These are phyloP conservation scores for Mycocentrospora acerina DNA, from an alignment of 2,329 filamentous ascomycete species.

Conservation along the genomic window DNA sequence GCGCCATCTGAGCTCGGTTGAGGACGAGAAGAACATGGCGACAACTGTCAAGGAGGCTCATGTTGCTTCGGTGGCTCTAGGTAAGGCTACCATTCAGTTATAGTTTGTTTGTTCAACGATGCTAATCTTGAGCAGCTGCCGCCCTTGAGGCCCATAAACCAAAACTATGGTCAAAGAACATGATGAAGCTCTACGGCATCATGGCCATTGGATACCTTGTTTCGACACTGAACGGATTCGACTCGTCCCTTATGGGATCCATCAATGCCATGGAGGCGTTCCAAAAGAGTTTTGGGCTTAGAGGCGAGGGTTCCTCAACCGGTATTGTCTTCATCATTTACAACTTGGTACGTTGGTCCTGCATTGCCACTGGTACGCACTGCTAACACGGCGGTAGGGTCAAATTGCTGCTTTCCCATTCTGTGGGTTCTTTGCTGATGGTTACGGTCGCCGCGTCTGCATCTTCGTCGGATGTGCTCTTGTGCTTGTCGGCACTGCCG, in stretches of 20 bases:
- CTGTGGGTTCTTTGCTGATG: conserved; percentile 43
- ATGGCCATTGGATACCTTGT: conserved; percentile 39
- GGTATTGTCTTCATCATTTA: conserved; percentile 52
- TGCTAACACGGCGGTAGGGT: conserved; percentile 23
- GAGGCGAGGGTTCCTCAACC: conserved; percentile 50
- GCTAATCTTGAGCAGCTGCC: conserved; percentile 23
- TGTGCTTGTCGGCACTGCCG: conserved; percentile 55
- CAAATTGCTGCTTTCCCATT: conserved; percentile 54
- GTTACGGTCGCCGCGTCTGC: conserved; percentile 54
- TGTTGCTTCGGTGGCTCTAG: conserved; percentile 34
- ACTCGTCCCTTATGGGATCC: conserved; percentile 46
- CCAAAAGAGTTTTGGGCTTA: conserved; percentile 52
- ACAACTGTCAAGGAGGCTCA: conserved; percentile 27
- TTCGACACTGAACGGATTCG: conserved; percentile 39
- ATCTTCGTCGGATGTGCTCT: conserved; percentile 59
- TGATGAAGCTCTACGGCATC: conserved; percentile 37
- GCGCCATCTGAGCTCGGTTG: conserved; percentile 23
- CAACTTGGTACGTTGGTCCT: conserved; percentile 38
- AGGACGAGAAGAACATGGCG: conserved; percentile 24
- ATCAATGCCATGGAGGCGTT: conserved; percentile 58
- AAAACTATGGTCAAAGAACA: conserved; percentile 29
- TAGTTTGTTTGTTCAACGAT: neutral
- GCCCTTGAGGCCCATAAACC: conserved; percentile 37
- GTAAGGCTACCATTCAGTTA: conserved; percentile 18
- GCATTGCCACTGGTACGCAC: too few species aligned